Evolutionary conservation across 2,329 filamentous ascomycete genomes (phyloP).

Genomic region (Fusarium sp.): DNA sequence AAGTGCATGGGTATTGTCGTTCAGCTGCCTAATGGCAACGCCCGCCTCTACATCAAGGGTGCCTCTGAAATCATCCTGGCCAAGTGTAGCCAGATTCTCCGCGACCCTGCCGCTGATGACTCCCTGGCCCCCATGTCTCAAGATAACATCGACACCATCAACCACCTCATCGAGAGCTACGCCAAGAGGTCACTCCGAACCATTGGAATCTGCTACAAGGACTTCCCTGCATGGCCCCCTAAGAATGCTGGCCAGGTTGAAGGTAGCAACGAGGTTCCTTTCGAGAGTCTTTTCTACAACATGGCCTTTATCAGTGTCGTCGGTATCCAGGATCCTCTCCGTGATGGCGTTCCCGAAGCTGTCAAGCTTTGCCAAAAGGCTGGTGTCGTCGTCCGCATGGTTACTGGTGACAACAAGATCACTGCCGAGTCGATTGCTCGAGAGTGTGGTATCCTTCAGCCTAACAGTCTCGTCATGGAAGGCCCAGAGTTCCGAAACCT

Average conservation of each 20-base stretch:
- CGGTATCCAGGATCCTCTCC: conserved; percentile 82
- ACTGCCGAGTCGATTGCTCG: conserved; percentile 80
- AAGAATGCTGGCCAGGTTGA: conserved; percentile 63
- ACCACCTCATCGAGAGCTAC: conserved; percentile 75
- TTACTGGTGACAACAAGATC: conserved; percentile 81
- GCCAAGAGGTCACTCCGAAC: conserved; percentile 82
- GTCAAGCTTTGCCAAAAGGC: conserved; percentile 76
- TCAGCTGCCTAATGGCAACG: conserved; percentile 58
- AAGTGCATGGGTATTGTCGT: conserved; percentile 74
- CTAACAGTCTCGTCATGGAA: conserved; percentile 75
- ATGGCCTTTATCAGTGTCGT: conserved; percentile 75
- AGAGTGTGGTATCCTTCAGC: conserved; percentile 77
- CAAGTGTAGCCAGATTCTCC: conserved; percentile 62
- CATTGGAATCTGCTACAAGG: conserved; percentile 82
- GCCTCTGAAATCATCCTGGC: conserved; percentile 69
- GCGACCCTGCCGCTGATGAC: conserved; percentile 57
- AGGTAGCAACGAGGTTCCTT: conserved; percentile 66
- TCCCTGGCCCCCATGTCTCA: conserved; percentile 56
- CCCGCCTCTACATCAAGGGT: conserved; percentile 68
- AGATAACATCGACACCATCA: conserved; percentile 65
- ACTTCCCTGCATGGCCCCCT: conserved; percentile 87
- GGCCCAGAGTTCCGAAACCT: conserved; percentile 80
- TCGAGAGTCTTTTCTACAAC: conserved; percentile 71
- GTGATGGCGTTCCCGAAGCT: conserved; percentile 75
- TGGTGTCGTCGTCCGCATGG: conserved; percentile 83